Conservation (phyloP, 495 filamentous ascomycete species). For the Haplographium delicatum region DNA sequence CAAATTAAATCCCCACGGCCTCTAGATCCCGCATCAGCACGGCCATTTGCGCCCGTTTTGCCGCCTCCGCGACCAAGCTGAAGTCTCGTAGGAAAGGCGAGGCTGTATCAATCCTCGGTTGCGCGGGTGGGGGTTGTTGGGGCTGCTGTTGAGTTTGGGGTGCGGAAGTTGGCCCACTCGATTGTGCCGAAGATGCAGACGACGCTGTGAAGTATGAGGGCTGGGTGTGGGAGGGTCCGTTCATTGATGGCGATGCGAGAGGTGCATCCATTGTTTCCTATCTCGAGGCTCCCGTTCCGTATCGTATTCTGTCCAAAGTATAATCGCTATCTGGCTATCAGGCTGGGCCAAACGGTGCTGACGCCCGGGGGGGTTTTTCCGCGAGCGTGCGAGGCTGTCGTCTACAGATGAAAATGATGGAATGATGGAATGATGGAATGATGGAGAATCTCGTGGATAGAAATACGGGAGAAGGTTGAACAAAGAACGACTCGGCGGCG, state of each 20-base stretch:
- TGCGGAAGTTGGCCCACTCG: conserved; percentile 7
- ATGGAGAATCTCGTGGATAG: too few species aligned
- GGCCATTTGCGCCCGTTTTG: conserved; percentile 86
- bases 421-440: too few species aligned
- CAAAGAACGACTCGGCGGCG: too few species aligned
- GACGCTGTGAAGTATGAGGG: conserved; percentile 16
- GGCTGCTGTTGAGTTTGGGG: conserved; percentile 2
- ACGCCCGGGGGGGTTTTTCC: too few species aligned
- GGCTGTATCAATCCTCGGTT: conserved; percentile 37
- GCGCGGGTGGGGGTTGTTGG: conserved; percentile 5
- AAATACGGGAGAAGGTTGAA: too few species aligned
- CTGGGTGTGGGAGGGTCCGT: conserved; percentile 12
- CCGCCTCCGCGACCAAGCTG: conserved; percentile 88
- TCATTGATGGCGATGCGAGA: conserved; percentile 20
- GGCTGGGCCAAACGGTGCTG: too few species aligned
- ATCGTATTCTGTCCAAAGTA: too few species aligned
- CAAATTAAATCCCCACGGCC: conserved; percentile 46
- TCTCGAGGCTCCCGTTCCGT: too few species aligned
- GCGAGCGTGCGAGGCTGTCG: too few species aligned
- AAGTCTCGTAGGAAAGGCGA: conserved; percentile 69
- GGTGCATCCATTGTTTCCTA: conserved; percentile 26
- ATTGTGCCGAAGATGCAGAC: conserved; percentile 4
- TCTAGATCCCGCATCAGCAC: conserved; percentile 82
- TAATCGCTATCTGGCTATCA: too few species aligned
- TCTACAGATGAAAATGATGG: too few species aligned